Percentiles rank a stretch among this genome's conserved stretches.
Evolutionary conservation across 1,139 yeast genomes (phyloP).

Genomic region (Geotrichum reessii): DNA sequence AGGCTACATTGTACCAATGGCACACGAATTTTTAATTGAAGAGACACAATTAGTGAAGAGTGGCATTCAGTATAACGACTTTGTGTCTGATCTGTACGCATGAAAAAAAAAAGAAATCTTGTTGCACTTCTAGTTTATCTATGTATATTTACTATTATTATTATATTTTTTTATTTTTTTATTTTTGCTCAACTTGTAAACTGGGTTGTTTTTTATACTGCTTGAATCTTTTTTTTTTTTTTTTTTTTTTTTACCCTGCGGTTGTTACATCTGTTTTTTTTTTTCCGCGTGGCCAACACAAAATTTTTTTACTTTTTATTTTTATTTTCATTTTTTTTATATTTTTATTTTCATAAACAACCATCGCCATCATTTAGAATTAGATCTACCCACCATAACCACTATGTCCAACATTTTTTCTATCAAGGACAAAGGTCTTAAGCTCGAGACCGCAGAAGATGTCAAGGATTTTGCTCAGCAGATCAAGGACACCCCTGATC

Average conservation of each 20-base stretch:
- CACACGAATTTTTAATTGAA: slow-evolving; percentile 21
- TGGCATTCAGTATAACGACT: slow-evolving; percentile 22
- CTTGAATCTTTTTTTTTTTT: too few relatives aligned
- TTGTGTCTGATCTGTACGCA: slow-evolving; percentile 20
- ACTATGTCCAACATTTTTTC: slow-evolving; percentile 37
- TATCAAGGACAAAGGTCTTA: slow-evolving; percentile 69
- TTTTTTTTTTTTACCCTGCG: background rate
- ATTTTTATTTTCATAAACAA: background rate
- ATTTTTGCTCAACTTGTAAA: slow-evolving; percentile 6
- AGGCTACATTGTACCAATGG: slow-evolving; percentile 21
- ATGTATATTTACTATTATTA: background rate
- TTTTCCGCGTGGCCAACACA: background rate
- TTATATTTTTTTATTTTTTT: background rate
- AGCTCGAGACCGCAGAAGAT: slow-evolving; percentile 66
- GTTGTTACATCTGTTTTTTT: background rate
- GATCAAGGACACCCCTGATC: slow-evolving; percentile 39
- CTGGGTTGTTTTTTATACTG: background rate
- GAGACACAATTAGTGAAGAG: slow-evolving; percentile 20
- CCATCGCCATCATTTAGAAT: background rate
- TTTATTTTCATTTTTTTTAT: background rate
- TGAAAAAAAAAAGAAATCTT: background rate
- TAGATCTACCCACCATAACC: background rate
- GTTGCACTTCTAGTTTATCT: background rate
- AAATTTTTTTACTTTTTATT: background rate
- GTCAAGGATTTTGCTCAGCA: slow-evolving; percentile 59